These are phyloP conservation scores for Lantana camara DNA, from an alignment of 257 asterid species.

Conservation along the genomic window DNA sequence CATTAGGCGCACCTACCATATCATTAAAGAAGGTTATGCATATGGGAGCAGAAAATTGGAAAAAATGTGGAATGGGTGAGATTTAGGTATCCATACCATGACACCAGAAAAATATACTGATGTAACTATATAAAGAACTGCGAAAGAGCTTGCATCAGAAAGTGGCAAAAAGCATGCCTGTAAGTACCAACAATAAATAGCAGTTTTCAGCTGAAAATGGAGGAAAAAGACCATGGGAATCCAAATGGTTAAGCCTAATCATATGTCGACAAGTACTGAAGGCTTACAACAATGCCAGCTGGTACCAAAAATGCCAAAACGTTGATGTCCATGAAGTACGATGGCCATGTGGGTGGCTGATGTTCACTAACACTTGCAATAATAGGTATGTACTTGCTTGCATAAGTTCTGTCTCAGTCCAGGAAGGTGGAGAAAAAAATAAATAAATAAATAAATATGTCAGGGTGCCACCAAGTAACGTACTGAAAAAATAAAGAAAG, in stretches of 20 bases:
- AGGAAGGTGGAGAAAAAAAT: conserved; percentile 13
- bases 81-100: conserved; percentile 61
- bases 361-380: conserved; percentile 99
- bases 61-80: conserved; percentile 7
- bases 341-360: conserved; percentile 99
- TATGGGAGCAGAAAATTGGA: conserved; percentile 12
- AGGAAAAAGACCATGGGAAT: conserved; percentile 9
- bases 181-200: conserved; percentile 28
- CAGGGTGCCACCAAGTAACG: conserved; percentile 23
- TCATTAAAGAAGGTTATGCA: conserved; percentile 27
- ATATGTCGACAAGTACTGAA: conserved; percentile 18
- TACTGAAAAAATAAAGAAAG: neutral
- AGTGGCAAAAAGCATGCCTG: conserved; percentile 98
- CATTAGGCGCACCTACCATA: conserved; percentile 91
- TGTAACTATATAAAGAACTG: conserved; percentile 89
- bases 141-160: conserved; percentile 98
- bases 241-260: conserved; percentile 3
- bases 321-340: conserved; percentile 97
- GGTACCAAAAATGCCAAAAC: conserved; percentile 98
- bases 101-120: conserved; percentile 99
- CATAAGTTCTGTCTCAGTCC: conserved; percentile 80
- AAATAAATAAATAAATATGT: conserved; percentile 19
- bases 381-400: conserved; percentile 98
- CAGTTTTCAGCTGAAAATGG: conserved; percentile 15
- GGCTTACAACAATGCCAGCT: conserved; percentile 95